Evolutionary conservation across 176 grass and related monocot genomes (phyloP).

Genomic region (Ensete glaucum): DNA sequence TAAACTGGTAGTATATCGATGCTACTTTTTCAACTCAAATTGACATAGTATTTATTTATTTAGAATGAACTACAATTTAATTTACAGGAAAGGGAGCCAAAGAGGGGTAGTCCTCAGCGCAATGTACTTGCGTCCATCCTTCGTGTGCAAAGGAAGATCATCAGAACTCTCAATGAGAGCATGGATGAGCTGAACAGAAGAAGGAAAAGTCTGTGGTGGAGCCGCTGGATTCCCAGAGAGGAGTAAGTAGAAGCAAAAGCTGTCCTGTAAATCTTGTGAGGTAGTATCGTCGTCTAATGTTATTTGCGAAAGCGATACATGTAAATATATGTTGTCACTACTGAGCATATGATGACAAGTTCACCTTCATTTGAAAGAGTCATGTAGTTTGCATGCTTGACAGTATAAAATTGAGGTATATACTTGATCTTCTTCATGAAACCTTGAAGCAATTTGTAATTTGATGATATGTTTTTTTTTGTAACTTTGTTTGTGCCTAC

Average conservation of each 20-base stretch:
- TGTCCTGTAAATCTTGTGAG: slow-evolving; percentile 30
- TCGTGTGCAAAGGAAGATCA: slow-evolving; percentile 63
- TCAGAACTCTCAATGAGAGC: slow-evolving; percentile 76
- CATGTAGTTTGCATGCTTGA: background rate
- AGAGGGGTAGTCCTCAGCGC: slow-evolving; percentile 49
- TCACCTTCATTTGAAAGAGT: background rate
- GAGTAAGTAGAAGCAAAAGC: slow-evolving; percentile 31
- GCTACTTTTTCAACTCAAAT: too few relatives aligned
- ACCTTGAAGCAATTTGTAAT: background rate
- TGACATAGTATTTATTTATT: background rate
- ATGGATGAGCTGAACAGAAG: slow-evolving; percentile 55
- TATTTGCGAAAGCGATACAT: background rate
- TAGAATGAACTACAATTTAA: background rate
- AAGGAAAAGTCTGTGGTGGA: slow-evolving; percentile 96
- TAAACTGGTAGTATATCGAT: background rate
- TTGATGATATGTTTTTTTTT: background rate
- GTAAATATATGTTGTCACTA: background rate
- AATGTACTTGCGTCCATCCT: slow-evolving; percentile 70
- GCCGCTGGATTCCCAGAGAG: slow-evolving; percentile 91
- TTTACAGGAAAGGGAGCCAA: slow-evolving; percentile 66
- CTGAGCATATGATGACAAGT: background rate
- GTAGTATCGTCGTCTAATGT: background rate
- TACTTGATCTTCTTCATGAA: background rate
- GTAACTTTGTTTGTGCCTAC: too few relatives aligned
- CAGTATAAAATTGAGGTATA: background rate